Evolutionary conservation across 169 alveolate species (phyloP).

Genomic region (Besnoitia besnoiti): DNA sequence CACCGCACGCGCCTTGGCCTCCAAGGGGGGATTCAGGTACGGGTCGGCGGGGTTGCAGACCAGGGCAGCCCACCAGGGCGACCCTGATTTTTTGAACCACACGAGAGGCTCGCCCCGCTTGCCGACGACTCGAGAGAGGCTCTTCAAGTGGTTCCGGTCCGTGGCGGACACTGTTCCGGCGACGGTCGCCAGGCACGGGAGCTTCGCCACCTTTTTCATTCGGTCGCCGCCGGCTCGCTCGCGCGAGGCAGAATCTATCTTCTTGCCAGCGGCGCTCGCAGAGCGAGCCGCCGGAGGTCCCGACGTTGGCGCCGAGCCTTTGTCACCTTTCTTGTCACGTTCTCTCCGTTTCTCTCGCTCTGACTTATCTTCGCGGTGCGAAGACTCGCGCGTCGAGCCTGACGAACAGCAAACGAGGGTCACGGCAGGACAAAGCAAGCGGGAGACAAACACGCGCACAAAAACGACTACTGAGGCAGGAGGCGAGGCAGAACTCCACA

Average conservation of each 20-base stretch:
- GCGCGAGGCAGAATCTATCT: too few species aligned
- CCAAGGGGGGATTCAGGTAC: slow-evolving; percentile 20
- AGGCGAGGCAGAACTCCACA: too few species aligned
- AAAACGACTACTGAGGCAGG: too few species aligned
- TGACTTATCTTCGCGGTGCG: neutral
- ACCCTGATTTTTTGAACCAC: slow-evolving; percentile 17
- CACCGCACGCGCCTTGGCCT: neutral
- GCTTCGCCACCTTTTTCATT: slow-evolving; percentile 13
- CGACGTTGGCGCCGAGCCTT: neutral
- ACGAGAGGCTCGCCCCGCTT: slow-evolving; percentile 30
- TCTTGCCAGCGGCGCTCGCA: neutral
- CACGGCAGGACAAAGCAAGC: too few species aligned
- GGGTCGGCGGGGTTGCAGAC: slow-evolving; percentile 30
- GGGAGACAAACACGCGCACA: too few species aligned
- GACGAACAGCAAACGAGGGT: too few species aligned
- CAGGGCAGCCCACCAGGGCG: slow-evolving; percentile 52
- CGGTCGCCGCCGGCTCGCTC: neutral
- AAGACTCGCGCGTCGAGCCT: too few species aligned
- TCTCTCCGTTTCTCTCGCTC: neutral
- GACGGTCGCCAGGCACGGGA: neutral
- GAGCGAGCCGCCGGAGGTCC: too few species aligned
- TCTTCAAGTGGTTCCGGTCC: neutral
- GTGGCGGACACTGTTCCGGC: neutral
- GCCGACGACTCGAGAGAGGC: slow-evolving; percentile 39
- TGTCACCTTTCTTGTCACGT: neutral